Percentiles rank a stretch among this genome's conserved stretches.
phyloP scores from a whole-genome alignment of 306 rosid genomes.

The Citrullus colocynthis region DNA sequence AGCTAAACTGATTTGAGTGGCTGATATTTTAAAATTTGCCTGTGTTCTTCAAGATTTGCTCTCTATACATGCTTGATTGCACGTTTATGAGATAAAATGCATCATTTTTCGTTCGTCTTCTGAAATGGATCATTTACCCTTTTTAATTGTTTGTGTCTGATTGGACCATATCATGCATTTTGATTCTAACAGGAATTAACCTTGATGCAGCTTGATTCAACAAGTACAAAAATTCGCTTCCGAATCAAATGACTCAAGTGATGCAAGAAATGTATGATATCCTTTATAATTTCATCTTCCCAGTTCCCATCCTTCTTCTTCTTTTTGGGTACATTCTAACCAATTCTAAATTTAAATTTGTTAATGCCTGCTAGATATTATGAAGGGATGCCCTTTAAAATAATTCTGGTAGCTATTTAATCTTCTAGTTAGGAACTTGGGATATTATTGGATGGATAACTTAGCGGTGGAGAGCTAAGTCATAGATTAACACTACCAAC shows the following conservation, averaged over 20 bases:
- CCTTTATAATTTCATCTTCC: constrained; percentile 11
- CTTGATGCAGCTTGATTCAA: constrained; percentile 77
- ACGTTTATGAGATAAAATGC: not conserved
- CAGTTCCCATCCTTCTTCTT: too few relatives aligned
- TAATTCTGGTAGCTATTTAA: not conserved
- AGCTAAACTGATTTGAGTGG: not conserved
- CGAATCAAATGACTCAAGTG: constrained; percentile 66
- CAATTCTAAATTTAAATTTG: not conserved
- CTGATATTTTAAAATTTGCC: not conserved
- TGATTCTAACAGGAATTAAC: constrained; percentile 15
- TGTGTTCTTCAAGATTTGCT: not conserved
- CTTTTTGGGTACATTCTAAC: too few relatives aligned
- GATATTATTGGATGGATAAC: not conserved
- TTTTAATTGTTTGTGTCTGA: not conserved
- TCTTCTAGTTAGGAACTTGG: too few relatives aligned
- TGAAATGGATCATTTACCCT: not conserved
- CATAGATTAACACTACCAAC: not conserved
- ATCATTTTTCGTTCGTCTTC: not conserved
- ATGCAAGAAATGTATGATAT: constrained; percentile 73
- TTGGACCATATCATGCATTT: not conserved
- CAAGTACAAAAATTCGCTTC: constrained; percentile 62
- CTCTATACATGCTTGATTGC: not conserved
- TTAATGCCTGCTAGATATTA: not conserved
- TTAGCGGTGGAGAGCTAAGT: not conserved
- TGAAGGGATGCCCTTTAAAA: not conserved